These are phyloP conservation scores for Physcomitrellopsis africana DNA, from an alignment of 225 moss, liverwort and hornwort genomes.

Conservation along the genomic window DNA sequence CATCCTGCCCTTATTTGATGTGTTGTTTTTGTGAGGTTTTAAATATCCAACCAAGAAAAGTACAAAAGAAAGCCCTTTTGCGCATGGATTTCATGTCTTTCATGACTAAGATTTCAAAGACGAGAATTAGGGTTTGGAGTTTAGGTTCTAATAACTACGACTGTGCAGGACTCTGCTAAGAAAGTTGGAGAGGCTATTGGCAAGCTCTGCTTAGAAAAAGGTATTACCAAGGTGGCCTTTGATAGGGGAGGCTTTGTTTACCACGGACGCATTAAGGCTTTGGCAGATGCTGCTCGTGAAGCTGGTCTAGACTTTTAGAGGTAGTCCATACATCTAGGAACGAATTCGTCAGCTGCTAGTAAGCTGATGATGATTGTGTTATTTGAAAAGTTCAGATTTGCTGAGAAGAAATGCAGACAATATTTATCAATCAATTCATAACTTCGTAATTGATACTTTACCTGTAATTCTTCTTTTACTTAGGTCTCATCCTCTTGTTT, in stretches of 20 bases:
- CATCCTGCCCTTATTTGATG: background rate
- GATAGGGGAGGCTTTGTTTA: conserved; percentile 98
- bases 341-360: background rate
- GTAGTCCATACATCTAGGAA: conserved; percentile 26
- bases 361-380: conserved; percentile 1
- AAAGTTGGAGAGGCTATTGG: conserved; percentile 93
- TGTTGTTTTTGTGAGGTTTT: background rate
- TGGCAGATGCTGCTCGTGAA: conserved; percentile 92
- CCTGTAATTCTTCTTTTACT: background rate
- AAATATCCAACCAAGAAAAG: background rate
- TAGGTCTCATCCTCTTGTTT: too few relatives aligned
- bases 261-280: conserved; percentile 88
- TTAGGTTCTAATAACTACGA: background rate
- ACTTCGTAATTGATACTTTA: background rate
- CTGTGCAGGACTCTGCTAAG: conserved; percentile 71
- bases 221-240: conserved; percentile 90
- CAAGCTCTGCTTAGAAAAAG: conserved; percentile 77
- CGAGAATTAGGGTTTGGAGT: background rate
- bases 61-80: background rate
- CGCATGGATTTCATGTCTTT: background rate
- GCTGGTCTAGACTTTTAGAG: conserved; percentile 74
- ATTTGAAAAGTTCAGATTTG: background rate
- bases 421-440: conserved; percentile 20
- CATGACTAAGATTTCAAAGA: background rate
- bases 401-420: conserved; percentile 15